Evolutionary conservation across 768 basidiomycete species (phyloP), one percentile per base, ranked within the genome.

Genomic region (Leucogyrophana mollusca): DNA sequence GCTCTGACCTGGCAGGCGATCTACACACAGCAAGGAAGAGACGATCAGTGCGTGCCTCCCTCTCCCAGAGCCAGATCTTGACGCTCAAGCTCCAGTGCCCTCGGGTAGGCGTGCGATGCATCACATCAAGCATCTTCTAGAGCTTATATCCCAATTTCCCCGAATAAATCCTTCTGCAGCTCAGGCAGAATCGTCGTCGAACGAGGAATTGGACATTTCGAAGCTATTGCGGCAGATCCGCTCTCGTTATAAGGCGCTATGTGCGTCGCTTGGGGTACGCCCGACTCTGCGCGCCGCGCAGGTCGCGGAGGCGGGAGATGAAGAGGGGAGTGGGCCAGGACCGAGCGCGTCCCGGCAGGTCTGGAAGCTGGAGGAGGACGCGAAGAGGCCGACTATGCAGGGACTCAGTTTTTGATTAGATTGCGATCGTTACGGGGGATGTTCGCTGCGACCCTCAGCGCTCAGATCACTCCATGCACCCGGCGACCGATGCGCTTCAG

Each of bases 171-270:
- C 90, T 23, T 78, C 82, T 3, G n/a, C 18, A 11, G 9, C 17
- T 39, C 61, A 72, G 0, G 52, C 68, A 4, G 61, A 67, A 18
- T 50, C 59, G n/a, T 58, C 70, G 1, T 59, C 69, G 0, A 50
- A 48, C 3, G 46, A 57, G 27, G 81, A 84, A 18, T 39, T 85
- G 13, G 93, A 96, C 63, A 78, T 95, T 36, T 67, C 83, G 8
- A 81, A 80, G 45, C 78, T 94, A 21, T 82, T 95, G 52, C 79
- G 84, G 21, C 83, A 90, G 51, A 94, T 97, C 49, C 80, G 91
- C 34, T 90, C 93, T 1, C 78, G 88, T 52, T 96, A 98, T 67
- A 87, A 85, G 57, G 78, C 82, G 0, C 79, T 94, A 32, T 99
- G 94, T 56, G 82, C 93, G 0, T 79, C 81, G 0, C 72, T 97